phyloP scores from a whole-genome alignment of 1,284 basidiomycete species.

The Irpex lacteus region DNA sequence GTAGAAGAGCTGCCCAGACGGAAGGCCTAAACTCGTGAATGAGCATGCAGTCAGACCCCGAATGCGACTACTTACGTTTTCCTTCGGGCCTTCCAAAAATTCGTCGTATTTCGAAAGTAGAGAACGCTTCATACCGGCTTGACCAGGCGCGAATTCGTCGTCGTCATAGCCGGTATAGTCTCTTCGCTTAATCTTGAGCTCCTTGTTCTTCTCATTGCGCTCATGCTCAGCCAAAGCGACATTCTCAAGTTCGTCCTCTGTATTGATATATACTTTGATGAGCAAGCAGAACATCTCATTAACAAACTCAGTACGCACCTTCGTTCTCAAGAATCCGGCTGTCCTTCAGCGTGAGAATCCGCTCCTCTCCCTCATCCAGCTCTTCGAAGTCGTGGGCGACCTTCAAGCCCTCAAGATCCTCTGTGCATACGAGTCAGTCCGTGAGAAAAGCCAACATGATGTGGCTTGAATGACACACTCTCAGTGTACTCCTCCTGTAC shows the following conservation, averaged over 20 bases:
- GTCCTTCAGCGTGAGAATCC: slow-evolving; percentile 96
- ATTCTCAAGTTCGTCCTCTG: slow-evolving; percentile 98
- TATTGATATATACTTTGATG: not conserved
- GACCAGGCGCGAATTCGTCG: slow-evolving; percentile 81
- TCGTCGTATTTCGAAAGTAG: slow-evolving; percentile 95
- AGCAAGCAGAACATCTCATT: not conserved
- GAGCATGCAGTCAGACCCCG: not conserved
- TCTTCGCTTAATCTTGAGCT: slow-evolving; percentile 85
- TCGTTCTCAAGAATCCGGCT: slow-evolving; percentile 91
- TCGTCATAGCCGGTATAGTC: slow-evolving; percentile 98
- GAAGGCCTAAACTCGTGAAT: slow-evolving; percentile 57
- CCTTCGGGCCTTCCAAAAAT: slow-evolving; percentile 67
- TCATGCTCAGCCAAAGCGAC: slow-evolving; percentile 89
- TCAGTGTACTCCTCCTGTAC: slow-evolving; percentile 78
- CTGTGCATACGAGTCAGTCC: slow-evolving; percentile 34
- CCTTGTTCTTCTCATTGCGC: slow-evolving; percentile 72
- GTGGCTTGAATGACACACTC: slow-evolving; percentile 46
- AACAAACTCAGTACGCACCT: slow-evolving; percentile 45
- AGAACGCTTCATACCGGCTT: slow-evolving; percentile 76
- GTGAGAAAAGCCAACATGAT: not conserved
- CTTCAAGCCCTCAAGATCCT: slow-evolving; percentile 90
- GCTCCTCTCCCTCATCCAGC: slow-evolving; percentile 90
- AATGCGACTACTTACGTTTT: slow-evolving; percentile 48
- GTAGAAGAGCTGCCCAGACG: slow-evolving; percentile 61
- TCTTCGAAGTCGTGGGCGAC: slow-evolving; percentile 94